Evolutionary conservation across 768 basidiomycete species (phyloP), one percentile per base, ranked within the genome.

Genomic region (Boletales sp.): DNA sequence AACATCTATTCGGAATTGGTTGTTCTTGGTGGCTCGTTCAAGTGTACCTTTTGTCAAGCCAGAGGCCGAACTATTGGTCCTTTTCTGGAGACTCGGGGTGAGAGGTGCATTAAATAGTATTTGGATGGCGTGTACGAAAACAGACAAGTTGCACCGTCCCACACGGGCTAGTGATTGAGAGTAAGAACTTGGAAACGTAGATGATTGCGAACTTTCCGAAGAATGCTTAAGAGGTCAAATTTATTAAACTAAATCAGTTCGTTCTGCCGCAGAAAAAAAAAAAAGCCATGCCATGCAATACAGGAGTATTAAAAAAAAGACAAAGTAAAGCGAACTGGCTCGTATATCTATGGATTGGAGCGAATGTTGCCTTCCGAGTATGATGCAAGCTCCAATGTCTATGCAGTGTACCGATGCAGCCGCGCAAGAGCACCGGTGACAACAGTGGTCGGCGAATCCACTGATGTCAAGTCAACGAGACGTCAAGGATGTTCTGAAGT

Each of bases 381-480:
- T 45, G 44, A 49, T 53, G 51, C 39, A 47, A 49, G 43, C 57
- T 45, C 49, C 57, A 53, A 46, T 41, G 47, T 58, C 55, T 51
- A 56, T 51, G 41, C 38, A 49, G 27, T 41, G 47, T 56, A 48
- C 41, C 42, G 30, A 43, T 50, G 47, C 39, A 47, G 47, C 51
- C 40, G 36, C 38, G 35, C 32, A 39, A 45, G 48, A 50, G 53
- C 40, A 47, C 30, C 19, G 38, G 39, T 44, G 46, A 43, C 39
- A 50, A 34, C 54, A 32, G 38, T 52, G 30, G 52, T 52, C 37
- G 43, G 53, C 24, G 40, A 44, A 47, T 55, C 54, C 47, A 45
- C 76, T 5, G 73, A 73, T 27, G 79, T 78, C 36, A 72, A 72
- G 35, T 77, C 63, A 41, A 68, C 63, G 48, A 73, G 74, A 57